Evolutionary conservation across 352 stramenopile species (phyloP), one percentile per base, ranked within the genome.

Genomic region (Globisporangium nodosum): DNA sequence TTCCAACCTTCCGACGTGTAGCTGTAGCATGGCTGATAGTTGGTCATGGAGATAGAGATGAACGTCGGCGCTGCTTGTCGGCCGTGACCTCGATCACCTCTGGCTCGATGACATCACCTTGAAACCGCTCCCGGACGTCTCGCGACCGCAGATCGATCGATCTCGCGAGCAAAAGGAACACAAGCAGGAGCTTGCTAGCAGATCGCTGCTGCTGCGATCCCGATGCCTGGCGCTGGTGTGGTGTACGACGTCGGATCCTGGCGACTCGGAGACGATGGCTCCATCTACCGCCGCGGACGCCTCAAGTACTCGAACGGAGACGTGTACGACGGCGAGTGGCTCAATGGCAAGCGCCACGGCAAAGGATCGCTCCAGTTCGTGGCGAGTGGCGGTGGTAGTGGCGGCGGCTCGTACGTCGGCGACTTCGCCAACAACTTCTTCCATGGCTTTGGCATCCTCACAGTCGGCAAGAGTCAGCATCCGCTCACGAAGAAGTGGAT

Each of bases 251-350:
- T 86, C 13, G 79, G 79, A 15, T 85, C 72, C 4, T 92, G 83
- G 83, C 71, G 83, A 3, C 70, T 93, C 3, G 74, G 73, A 6
- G 76, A 88, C 21, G 81, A 93, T 59, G 84, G 84, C 52, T 74
- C 65, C 53, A 88, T 96, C 61, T 79, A 90, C 58, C 74, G 87
- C 6, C 76, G 68, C 31, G 82, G 83, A 6, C 73, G 74, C 9
- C 64, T 96, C 20, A 84, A 85, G 37, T 87, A 82, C 54, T 73
- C 79, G 5, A 94, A 73, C 45, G 85, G 86, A 7, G 88, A 95
- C 47, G 49, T 86, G 9, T 96, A 94, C 61, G 81, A 90, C 30
- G 84, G 88, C 56, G 85, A 96, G 55, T 96, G 88, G 88, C 73
- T 91, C 30, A 68, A 94, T 56, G 79, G 80, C 61, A 87, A 90